Evolutionary conservation across 305 asterid species (phyloP), one percentile per base, ranked within the genome.

Genomic region (Withania somnifera): DNA sequence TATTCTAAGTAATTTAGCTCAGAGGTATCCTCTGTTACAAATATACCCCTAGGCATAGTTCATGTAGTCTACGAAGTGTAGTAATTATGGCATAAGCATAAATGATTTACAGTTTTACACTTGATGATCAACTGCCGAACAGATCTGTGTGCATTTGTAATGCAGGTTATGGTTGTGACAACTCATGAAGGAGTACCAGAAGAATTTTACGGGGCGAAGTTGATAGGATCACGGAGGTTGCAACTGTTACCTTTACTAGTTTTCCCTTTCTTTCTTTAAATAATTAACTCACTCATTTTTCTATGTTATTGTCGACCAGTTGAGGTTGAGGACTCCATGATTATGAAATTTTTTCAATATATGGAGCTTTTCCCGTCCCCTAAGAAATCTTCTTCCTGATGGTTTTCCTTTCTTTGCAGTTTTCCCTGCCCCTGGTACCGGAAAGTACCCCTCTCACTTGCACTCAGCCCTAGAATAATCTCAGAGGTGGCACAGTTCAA

Each of bases 401-500:
- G 69, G 28, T 15, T 20, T 57, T 84, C 81, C 84, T 63, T 68
- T 71, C 50, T 61, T 83, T 83, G 51, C 95, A 97, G 99, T 91
- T 97, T 97, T 86, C 99, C 99, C 75, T 92, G 90, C 73, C 99
- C 99, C 13, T 93, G 88, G 88, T 97, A 97, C 88, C 86, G 89
- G 73, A 96, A 94, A 78, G 97, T 97, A 47, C 99, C 98, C 7
- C 93, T 97, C 69, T 94, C 99, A 51, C 91, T 97, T 36, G 99
- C 99, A 66, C 98, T 97, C 81, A 97, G 99, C 90, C 99, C 99
- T 58, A 92, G 99, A 91, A 97, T 97, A 66, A 94, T 97, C 81
- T 93, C 97, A 77, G 99, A 93, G 45, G 99, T 97, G 34, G 91
- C 95, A 40, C 83, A 87, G 66, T 97, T 97, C 91, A 97, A 93